Conservation (phyloP, 192 early-diverging fungal species). For the Backusella luteola region DNA sequence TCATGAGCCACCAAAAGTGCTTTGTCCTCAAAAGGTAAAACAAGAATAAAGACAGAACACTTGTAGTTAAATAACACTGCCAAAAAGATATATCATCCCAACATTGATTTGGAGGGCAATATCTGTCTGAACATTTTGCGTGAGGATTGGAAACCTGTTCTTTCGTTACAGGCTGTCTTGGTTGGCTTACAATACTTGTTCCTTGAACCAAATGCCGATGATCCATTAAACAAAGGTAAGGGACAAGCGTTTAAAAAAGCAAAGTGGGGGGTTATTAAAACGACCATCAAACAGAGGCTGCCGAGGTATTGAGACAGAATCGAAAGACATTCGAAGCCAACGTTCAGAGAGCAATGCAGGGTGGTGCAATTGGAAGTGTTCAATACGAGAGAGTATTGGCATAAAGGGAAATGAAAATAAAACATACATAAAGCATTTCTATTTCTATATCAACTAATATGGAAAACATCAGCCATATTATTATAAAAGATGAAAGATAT, state of each 20-base stretch:
- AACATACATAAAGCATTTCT: background rate
- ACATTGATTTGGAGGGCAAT: constrained; percentile 95
- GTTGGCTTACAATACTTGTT: constrained; percentile 93
- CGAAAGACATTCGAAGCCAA: constrained; percentile 69
- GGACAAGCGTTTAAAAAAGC: background rate
- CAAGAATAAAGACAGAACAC: background rate
- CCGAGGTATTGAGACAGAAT: constrained; percentile 73
- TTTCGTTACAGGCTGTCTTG: constrained; percentile 86
- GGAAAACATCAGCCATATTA: no score
- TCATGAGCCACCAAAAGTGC: constrained; percentile 92
- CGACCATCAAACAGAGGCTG: constrained; percentile 63
- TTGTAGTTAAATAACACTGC: background rate
- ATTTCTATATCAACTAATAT: background rate
- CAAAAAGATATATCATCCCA: constrained; percentile 90
- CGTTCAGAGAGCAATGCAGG: constrained; percentile 75
- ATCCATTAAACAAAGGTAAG: constrained; percentile 93
- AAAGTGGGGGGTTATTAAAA: background rate
- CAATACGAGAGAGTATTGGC: constrained; percentile 68
- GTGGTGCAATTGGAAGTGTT: constrained; percentile 66
- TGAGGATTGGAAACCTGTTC: constrained; percentile 99
- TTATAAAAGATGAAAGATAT: no score
- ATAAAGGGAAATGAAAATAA: background rate
- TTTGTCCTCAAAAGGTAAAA: constrained; percentile 80
- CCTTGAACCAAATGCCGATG: constrained; percentile 92
- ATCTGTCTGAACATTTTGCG: constrained; percentile 96